Conservation (phyloP, 2,329 filamentous ascomycete genomes). For the Aulographum hederae region DNA sequence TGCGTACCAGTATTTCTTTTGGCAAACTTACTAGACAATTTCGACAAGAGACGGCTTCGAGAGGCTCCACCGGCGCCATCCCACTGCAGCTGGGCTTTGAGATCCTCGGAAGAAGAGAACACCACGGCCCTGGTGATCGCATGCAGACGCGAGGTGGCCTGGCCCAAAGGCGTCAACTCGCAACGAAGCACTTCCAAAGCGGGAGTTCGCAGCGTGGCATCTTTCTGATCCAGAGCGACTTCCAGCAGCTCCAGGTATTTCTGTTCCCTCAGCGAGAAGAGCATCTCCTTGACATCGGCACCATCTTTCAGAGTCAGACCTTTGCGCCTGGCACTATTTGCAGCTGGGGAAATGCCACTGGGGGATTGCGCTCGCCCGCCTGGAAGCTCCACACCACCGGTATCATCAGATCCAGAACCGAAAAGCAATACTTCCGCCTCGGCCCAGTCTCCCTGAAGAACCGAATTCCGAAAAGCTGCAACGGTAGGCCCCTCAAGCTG, state of each 20-base stretch:
- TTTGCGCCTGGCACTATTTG: constrained; percentile 4
- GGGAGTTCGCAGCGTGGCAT: constrained; percentile 42
- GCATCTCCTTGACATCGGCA: constrained; percentile 62
- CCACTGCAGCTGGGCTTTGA: constrained; percentile 65
- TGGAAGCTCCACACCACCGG: constrained; percentile 18
- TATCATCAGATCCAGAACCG: constrained; percentile 27
- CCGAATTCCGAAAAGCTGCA: constrained; percentile 64
- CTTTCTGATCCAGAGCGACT: too few species aligned
- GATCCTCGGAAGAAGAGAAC: constrained; percentile 61
- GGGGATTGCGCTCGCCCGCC: constrained; percentile 15
- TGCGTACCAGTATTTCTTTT: too few species aligned
- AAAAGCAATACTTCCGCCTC: constrained; percentile 71
- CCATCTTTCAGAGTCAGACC: constrained; percentile 59
- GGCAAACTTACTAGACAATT: constrained; percentile 54
- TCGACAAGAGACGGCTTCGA: constrained; percentile 54
- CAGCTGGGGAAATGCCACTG: too few species aligned
- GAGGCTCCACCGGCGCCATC: constrained; percentile 64
- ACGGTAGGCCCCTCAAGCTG: constrained; percentile 75
- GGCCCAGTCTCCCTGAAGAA: constrained; percentile 64
- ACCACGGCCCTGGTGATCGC: constrained; percentile 79
- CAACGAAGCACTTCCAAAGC: constrained; percentile 71
- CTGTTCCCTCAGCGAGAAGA: constrained; percentile 77
- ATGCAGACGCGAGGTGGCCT: constrained; percentile 60
- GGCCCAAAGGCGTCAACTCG: constrained; percentile 73
- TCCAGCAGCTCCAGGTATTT: constrained; percentile 90